A percentile compares a stretch with the other conserved stretches of the same genome.
These are phyloP conservation scores for Sporothrix curviconia DNA, from an alignment of 2,329 filamentous ascomycete species.

Conservation along the genomic window DNA sequence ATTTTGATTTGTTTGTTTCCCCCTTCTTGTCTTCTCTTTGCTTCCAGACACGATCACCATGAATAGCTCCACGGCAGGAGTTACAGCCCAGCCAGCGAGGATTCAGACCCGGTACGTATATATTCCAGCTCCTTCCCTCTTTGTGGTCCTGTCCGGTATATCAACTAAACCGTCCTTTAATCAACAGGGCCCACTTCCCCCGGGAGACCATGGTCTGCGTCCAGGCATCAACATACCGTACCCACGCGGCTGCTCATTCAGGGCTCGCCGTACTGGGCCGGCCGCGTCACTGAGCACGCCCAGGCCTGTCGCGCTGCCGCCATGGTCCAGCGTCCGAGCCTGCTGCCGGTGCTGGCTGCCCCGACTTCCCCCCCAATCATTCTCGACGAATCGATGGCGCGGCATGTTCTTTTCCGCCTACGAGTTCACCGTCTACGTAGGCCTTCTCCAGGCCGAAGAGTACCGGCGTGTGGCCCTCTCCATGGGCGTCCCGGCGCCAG, in stretches of 20 bases:
- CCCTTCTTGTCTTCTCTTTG: background rate
- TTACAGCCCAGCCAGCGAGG: background rate
- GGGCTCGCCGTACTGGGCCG: background rate
- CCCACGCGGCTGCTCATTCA: background rate
- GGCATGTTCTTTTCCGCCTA: background rate
- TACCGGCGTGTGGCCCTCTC: background rate
- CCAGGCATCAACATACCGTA: background rate
- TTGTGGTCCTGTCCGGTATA: too few species aligned
- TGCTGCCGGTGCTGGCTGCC: too few species aligned
- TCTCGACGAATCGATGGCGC: background rate
- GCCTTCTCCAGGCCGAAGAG: background rate
- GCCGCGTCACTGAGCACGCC: background rate
- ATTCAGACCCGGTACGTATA: background rate
- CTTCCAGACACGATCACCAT: background rate
- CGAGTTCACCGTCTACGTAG: background rate
- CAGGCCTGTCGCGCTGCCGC: background rate
- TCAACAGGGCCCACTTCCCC: background rate
- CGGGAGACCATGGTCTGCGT: background rate
- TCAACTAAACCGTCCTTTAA: background rate
- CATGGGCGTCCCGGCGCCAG: background rate
- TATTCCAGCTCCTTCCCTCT: too few species aligned
- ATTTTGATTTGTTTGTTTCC: background rate
- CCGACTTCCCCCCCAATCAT: background rate
- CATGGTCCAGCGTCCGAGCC: background rate
- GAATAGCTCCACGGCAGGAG: background rate